Percentiles rank a stretch among this genome's conserved stretches.
Conservation (phyloP, 129 eudicot species). For the Ambrosia trifida region DNA sequence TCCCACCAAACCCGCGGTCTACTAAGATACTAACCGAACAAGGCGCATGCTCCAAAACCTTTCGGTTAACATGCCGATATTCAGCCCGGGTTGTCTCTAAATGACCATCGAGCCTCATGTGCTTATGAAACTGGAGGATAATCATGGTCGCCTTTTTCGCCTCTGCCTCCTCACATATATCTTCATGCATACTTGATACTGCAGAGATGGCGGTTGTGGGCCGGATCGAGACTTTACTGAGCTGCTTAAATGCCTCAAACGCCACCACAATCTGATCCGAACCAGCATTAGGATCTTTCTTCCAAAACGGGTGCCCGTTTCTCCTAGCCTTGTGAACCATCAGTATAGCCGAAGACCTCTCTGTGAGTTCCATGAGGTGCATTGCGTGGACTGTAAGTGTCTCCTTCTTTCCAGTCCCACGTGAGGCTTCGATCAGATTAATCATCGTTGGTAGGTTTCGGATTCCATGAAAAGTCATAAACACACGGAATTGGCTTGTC, state of each 20-base stretch:
- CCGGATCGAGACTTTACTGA: conserved; percentile 66
- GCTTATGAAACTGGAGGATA: conserved; percentile 80
- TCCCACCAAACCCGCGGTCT: conserved; percentile 90
- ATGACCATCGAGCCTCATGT: conserved; percentile 65
- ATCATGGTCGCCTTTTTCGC: conserved; percentile 61
- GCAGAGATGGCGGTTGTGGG: conserved; percentile 86
- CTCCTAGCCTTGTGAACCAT: conserved; percentile 90
- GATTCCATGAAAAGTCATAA: conserved; percentile 69
- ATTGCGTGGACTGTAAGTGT: conserved; percentile 79
- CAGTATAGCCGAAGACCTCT: conserved; percentile 90
- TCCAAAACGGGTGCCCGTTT: conserved; percentile 86
- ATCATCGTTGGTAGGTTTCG: conserved; percentile 62
- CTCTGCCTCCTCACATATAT: conserved; percentile 69
- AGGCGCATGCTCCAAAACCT: conserved; percentile 76
- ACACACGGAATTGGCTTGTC: conserved; percentile 49
- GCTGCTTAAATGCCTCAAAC: conserved; percentile 71
- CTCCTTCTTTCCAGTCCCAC: conserved; percentile 62
- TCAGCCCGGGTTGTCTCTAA: conserved; percentile 82
- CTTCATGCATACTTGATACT: conserved; percentile 70
- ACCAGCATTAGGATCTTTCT: conserved; percentile 38
- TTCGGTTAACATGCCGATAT: conserved; percentile 59
- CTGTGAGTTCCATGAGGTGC: conserved; percentile 95
- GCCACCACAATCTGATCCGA: conserved; percentile 73
- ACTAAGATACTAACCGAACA: conserved; percentile 86
- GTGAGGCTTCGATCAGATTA: conserved; percentile 69